A percentile compares a stretch with the other conserved stretches of the same genome.
Evolutionary conservation across 306 rosid genomes (phyloP).

Genomic region (Lathyrus oleraceus): DNA sequence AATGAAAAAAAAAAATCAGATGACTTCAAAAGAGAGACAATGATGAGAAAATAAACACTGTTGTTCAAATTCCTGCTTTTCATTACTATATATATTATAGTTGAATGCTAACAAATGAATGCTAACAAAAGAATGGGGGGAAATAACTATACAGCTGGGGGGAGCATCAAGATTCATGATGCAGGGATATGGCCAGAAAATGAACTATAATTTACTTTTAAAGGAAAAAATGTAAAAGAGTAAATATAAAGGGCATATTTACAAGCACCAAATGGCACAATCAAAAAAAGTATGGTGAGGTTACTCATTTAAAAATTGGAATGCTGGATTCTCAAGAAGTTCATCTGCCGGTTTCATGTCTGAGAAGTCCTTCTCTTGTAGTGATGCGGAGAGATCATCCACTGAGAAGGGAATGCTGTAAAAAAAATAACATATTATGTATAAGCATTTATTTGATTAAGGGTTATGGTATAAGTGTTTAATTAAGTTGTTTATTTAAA

Average conservation of each 20-base stretch:
- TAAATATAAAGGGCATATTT: constrained; percentile 45
- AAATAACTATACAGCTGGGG: constrained; percentile 61
- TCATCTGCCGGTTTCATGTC: constrained; percentile 84
- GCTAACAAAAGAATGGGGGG: constrained; percentile 63
- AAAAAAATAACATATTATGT: background rate
- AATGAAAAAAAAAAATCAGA: background rate
- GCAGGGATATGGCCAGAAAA: constrained; percentile 37
- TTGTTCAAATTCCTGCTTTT: constrained; percentile 7
- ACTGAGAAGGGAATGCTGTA: constrained; percentile 95
- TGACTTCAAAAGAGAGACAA: background rate
- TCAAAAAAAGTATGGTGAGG: constrained; percentile 36
- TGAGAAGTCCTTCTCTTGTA: constrained; percentile 82
- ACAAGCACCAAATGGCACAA: constrained; percentile 53
- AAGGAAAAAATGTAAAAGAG: background rate
- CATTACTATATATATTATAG: constrained; percentile 41
- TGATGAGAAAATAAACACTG: background rate
- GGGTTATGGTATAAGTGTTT: too few relatives aligned
- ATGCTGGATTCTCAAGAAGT: constrained; percentile 83
- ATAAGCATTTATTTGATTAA: too few relatives aligned
- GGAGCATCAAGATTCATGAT: constrained; percentile 30
- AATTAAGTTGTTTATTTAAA: too few relatives aligned
- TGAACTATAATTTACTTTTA: background rate
- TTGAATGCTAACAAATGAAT: constrained; percentile 71
- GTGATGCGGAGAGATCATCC: constrained; percentile 82
- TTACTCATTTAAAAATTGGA: constrained; percentile 85